phyloP scores from a whole-genome alignment of 176 grass and related monocot species.

The Aechmea fasciata region DNA sequence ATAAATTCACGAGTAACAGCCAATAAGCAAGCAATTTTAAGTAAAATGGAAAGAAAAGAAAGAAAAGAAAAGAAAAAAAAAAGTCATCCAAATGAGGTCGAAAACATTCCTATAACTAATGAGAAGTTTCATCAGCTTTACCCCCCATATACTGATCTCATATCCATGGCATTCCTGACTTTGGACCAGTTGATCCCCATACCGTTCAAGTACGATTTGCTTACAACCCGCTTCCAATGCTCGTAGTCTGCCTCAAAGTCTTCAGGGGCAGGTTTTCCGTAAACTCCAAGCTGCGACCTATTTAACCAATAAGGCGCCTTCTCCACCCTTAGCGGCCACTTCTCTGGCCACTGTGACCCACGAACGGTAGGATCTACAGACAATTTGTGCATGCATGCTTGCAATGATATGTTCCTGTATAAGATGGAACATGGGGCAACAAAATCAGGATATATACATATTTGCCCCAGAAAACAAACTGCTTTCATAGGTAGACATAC shows the following conservation, averaged over 20 bases:
- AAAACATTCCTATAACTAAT: not conserved
- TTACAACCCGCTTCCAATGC: slow-evolving; percentile 81
- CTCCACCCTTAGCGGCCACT: slow-evolving; percentile 73
- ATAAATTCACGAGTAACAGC: too few relatives aligned
- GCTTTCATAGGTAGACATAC: slow-evolving; percentile 29
- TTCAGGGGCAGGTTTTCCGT: slow-evolving; percentile 79
- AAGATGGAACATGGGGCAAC: slow-evolving; percentile 8
- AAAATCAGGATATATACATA: not conserved
- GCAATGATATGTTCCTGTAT: slow-evolving; percentile 85
- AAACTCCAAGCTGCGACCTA: slow-evolving; percentile 67
- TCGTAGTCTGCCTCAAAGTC: slow-evolving; percentile 86
- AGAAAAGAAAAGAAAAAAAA: too few relatives aligned
- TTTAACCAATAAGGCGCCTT: slow-evolving; percentile 83
- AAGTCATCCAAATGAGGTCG: too few relatives aligned
- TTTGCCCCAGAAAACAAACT: too few relatives aligned
- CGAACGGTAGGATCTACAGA: slow-evolving; percentile 36
- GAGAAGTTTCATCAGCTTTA: slow-evolving; percentile 38
- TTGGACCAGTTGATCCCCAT: slow-evolving; percentile 94
- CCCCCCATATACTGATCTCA: slow-evolving; percentile 98
- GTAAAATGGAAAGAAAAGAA: too few relatives aligned
- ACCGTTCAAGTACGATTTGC: slow-evolving; percentile 75
- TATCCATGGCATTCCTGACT: slow-evolving; percentile 97
- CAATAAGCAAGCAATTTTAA: too few relatives aligned
- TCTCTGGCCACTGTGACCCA: slow-evolving; percentile 66
- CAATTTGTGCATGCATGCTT: slow-evolving; percentile 88